These are phyloP conservation scores for Cercospora berteroae DNA, from an alignment of 2,329 filamentous ascomycete genomes.

Conservation along the genomic window DNA sequence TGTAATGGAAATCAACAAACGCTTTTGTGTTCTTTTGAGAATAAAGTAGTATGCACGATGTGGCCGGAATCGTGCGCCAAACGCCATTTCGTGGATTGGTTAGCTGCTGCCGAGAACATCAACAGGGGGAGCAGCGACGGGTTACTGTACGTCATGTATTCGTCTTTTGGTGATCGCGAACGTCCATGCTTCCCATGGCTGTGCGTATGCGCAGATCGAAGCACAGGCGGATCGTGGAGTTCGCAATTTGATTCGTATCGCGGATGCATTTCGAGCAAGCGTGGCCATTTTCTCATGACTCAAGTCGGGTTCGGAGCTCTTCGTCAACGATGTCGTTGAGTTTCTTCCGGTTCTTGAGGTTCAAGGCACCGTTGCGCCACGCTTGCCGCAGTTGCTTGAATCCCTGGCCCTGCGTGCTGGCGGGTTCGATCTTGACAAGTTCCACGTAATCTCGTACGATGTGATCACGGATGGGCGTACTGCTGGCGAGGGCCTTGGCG, in stretches of 20 bases:
- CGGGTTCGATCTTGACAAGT: slow-evolving; percentile 51
- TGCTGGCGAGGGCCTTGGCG: slow-evolving; percentile 55
- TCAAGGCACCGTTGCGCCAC: slow-evolving; percentile 55
- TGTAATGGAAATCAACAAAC: not conserved
- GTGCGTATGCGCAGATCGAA: not conserved
- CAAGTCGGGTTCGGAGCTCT: slow-evolving; percentile 53
- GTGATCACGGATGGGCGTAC: slow-evolving; percentile 51
- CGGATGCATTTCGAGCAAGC: not conserved
- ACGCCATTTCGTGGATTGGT: slow-evolving; percentile 6
- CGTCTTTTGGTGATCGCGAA: not conserved
- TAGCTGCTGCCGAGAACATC: slow-evolving; percentile 8
- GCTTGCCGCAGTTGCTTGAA: slow-evolving; percentile 54
- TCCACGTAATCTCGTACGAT: slow-evolving; percentile 57
- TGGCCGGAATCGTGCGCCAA: not conserved
- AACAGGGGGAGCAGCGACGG: slow-evolving; percentile 1
- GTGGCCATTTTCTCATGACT: slow-evolving; percentile 29
- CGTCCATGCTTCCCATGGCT: not conserved
- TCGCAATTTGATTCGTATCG: not conserved
- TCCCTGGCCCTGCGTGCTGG: slow-evolving; percentile 42
- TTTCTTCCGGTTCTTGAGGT: slow-evolving; percentile 57
- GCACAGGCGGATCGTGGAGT: not conserved
- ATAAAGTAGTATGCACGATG: slow-evolving; percentile 3
- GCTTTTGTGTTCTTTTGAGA: slow-evolving; percentile 12
- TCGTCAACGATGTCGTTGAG: slow-evolving; percentile 54
- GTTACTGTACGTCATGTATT: not conserved